Evolutionary conservation across 257 asterid species (phyloP).

Genomic region (Solanum pennellii): DNA sequence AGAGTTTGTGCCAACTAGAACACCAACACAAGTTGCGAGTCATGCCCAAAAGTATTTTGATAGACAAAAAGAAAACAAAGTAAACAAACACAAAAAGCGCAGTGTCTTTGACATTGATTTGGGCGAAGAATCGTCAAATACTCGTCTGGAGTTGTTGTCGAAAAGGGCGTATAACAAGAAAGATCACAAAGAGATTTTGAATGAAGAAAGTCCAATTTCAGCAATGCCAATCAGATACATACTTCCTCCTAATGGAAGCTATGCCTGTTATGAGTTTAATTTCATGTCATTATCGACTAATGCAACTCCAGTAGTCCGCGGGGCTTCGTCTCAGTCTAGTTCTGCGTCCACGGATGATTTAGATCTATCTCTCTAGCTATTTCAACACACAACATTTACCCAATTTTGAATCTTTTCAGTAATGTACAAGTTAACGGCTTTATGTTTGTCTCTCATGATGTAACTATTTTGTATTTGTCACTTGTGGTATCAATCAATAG

Average conservation of each 20-base stretch:
- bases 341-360: background rate
- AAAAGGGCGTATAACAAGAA: background rate
- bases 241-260: background rate
- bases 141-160: background rate
- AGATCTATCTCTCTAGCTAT: background rate
- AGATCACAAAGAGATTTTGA: background rate
- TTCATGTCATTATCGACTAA: background rate
- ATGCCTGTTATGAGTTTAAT: background rate
- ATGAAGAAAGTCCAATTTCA: background rate
- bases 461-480: no score
- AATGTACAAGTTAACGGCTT: no score
- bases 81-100: background rate
- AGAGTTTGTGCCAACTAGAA: background rate
- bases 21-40: background rate
- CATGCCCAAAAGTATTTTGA: background rate
- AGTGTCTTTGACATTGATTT: background rate
- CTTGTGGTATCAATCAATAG: no score
- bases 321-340: background rate
- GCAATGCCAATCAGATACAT: background rate
- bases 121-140: background rate
- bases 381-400: no score
- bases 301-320: background rate
- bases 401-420: no score
- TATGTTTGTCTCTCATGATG: no score
- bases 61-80: background rate